These are phyloP conservation scores for Retiboletus flavoniger DNA, from an alignment of 1,284 basidiomycete species.

Conservation along the genomic window DNA sequence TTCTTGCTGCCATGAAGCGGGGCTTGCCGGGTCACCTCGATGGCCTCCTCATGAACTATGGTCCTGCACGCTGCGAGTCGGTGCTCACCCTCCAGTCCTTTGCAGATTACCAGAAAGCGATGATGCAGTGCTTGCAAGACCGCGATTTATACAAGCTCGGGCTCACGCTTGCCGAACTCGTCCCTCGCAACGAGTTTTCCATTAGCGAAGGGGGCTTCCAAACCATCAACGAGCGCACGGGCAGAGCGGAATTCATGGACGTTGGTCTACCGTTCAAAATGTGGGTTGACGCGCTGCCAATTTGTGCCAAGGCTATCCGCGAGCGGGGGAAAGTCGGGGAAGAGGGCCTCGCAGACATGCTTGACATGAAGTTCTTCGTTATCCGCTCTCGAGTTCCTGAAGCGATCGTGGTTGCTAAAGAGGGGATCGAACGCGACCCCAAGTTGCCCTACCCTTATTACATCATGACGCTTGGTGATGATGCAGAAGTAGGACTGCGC, in stretches of 20 bases:
- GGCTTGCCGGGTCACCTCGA: constrained; percentile 46
- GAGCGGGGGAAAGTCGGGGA: constrained; percentile 39
- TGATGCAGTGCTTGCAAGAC: constrained; percentile 47
- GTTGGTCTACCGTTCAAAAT: constrained; percentile 54
- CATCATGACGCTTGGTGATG: constrained; percentile 45
- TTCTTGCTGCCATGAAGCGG: constrained; percentile 39
- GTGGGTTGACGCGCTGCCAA: constrained; percentile 54
- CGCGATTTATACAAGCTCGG: constrained; percentile 51
- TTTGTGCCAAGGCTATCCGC: constrained; percentile 51
- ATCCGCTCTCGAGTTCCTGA: constrained; percentile 44
- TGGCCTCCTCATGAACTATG: constrained; percentile 49
- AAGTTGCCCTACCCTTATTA: constrained; percentile 56
- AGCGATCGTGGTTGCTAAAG: constrained; percentile 43
- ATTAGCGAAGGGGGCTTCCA: constrained; percentile 53
- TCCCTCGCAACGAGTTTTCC: constrained; percentile 56
- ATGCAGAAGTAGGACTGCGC: constrained; percentile 37
- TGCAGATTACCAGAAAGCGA: constrained; percentile 47
- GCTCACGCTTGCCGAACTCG: constrained; percentile 44
- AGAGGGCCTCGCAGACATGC: constrained; percentile 50
- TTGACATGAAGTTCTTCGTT: constrained; percentile 56
- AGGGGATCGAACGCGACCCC: constrained; percentile 48
- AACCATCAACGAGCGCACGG: constrained; percentile 41
- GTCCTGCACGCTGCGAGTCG: constrained; percentile 44
- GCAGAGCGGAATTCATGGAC: constrained; percentile 38
- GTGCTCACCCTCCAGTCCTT: constrained; percentile 40